A percentile compares a stretch with the other conserved stretches of the same genome.
Evolutionary conservation across 2,329 filamentous ascomycete species (phyloP).

Genomic region (Apiospora aurea): DNA sequence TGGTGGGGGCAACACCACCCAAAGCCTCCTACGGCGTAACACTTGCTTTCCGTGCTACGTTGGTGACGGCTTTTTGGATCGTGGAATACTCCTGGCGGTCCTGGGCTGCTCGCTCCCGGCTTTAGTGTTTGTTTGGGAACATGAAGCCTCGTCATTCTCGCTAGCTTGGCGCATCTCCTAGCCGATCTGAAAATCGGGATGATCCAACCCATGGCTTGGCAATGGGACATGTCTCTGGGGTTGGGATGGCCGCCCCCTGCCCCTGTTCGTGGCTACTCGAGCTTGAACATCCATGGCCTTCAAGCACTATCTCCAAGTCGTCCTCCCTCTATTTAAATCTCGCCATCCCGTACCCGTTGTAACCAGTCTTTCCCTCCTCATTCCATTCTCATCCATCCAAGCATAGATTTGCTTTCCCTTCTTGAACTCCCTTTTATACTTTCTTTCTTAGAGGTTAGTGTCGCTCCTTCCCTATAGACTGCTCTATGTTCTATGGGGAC

Average conservation of each 20-base stretch:
- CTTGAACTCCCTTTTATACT: constrained; percentile 1
- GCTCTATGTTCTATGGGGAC: background rate
- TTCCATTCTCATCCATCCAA: constrained; percentile 14
- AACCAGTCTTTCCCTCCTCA: constrained; percentile 20
- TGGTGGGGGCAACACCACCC: constrained; percentile 5
- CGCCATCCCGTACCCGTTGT: background rate
- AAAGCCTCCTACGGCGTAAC: constrained; percentile 4
- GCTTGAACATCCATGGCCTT: background rate
- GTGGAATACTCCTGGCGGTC: background rate
- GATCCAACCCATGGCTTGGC: constrained; percentile 8
- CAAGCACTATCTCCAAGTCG: background rate
- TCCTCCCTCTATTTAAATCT: constrained; percentile 13
- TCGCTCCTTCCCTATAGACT: background rate
- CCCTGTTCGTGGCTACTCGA: constrained; percentile 10
- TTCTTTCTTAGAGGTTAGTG: constrained; percentile 20
- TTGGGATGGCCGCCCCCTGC: background rate
- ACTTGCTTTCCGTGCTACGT: background rate
- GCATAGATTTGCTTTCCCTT: constrained; percentile 22
- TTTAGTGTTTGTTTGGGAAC: constrained; percentile 8
- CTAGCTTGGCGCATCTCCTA: constrained; percentile 7
- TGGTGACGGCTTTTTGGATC: background rate
- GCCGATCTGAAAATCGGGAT: constrained; percentile 14
- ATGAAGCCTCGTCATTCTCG: background rate
- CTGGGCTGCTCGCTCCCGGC: background rate
- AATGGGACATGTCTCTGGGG: constrained; percentile 1